Evolutionary conservation across 2,329 filamentous ascomycete genomes (phyloP), one percentile per base, ranked within the genome.

Genomic region (Trichoderma sp.): DNA sequence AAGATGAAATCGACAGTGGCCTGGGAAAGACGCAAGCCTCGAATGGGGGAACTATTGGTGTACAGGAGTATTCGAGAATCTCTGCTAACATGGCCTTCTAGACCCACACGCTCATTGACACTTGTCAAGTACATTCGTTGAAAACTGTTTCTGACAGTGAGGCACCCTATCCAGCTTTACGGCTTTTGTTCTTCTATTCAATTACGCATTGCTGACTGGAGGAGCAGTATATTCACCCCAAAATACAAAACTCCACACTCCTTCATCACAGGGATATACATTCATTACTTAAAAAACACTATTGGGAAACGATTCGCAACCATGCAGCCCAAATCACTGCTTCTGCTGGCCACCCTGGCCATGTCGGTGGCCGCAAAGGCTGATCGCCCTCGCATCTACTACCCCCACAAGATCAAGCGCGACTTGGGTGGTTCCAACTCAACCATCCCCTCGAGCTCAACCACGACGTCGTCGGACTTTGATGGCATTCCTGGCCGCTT

Each of bases 51-150:
- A 4, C 6, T 6, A 45, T 9, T 12, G 53, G 27, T 21, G 41
- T 21, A 45, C 21, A 7, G 6, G n/a, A 21, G 14, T 18, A 9
- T 27, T 71, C 4, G 24, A 62, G 53, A 45, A 62, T 12, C 6
- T 31, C 53, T 67, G 64, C 64, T 69, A 53, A 69, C 72, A 11
- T 60, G 63, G 27, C 35, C 14, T 21, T 14, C 2, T 38, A 83
- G 81, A 82, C 76, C 79, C 87, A 71, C 33, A 71, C 88, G 82
- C 84, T 89, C 87, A 81, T 90, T 89, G 86, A 87, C 85, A 85
- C 79, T 63, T 85, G 88, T 90, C 89, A 90, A 89, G 86, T 89
- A 89, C 89, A 89, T 85, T 91, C 89, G 85, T 89, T 90, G 79
- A 79, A 71, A 83, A 82, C 80, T 80, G 79, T 80, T 82, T 84